These are phyloP conservation scores for Hysterium pulicare DNA, from an alignment of 2,329 filamentous ascomycete species.

Conservation along the genomic window DNA sequence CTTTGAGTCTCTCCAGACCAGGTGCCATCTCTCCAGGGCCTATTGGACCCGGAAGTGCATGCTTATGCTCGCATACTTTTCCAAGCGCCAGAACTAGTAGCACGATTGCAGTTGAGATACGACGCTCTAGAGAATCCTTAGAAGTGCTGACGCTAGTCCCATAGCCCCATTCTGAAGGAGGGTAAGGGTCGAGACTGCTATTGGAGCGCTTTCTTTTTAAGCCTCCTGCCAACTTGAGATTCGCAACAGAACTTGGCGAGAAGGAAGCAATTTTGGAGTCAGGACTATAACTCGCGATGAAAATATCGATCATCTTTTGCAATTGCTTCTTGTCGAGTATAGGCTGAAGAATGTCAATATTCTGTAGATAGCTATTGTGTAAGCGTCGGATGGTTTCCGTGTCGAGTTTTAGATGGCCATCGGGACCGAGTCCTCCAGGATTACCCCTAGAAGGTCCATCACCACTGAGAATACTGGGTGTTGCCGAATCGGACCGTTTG, in stretches of 20 bases:
- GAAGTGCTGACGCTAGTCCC: conserved; percentile 11
- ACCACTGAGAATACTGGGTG: conserved; percentile 20
- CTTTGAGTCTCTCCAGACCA: conserved; percentile 23
- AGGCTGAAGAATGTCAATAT: conserved; percentile 63
- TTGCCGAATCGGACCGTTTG: conserved; percentile 29
- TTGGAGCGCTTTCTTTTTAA: conserved; percentile 35
- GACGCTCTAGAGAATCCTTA: conserved; percentile 22
- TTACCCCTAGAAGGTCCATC: conserved; percentile 20
- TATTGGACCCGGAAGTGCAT: conserved; percentile 55
- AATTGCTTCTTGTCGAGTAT: conserved; percentile 57
- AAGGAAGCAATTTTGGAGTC: conserved; percentile 18
- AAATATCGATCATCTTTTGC: conserved; percentile 52
- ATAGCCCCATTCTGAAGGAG: conserved; percentile 11
- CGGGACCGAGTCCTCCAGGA: conserved; percentile 50
- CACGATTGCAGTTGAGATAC: conserved; percentile 67
- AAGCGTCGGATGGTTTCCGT: conserved; percentile 49
- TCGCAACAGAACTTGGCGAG: conserved; percentile 20
- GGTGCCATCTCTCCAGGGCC: conserved; percentile 38
- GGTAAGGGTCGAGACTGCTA: conserved; percentile 23
- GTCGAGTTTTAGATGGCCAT: conserved; percentile 55
- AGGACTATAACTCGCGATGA: conserved; percentile 33
- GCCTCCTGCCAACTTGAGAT: conserved; percentile 21
- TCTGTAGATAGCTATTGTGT: conserved; percentile 54
- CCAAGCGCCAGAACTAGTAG: conserved; percentile 82
- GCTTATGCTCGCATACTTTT: conserved; percentile 65